phyloP scores from a whole-genome alignment of 1,139 yeast genomes.

The Candida sp. region DNA sequence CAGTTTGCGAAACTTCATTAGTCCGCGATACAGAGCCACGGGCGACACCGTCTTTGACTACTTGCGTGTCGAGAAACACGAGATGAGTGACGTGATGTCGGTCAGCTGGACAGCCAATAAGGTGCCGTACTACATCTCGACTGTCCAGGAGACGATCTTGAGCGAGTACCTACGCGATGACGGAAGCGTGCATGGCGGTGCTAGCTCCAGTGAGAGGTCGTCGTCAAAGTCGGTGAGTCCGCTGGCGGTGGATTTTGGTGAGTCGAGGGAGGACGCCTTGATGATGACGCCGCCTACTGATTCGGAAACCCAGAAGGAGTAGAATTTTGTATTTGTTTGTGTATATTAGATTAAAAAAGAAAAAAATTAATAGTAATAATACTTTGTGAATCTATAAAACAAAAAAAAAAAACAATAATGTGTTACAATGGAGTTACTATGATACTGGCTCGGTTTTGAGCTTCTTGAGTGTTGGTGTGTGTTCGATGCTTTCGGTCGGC shows the following conservation, averaged over 20 bases:
- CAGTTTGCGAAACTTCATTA: slow-evolving; percentile 75
- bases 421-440: background rate
- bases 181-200: slow-evolving; percentile 9
- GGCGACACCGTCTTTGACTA: slow-evolving; percentile 66
- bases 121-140: slow-evolving; percentile 79
- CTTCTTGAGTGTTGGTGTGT: background rate
- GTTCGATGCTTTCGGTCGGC: slow-evolving; percentile 1
- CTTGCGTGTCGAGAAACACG: slow-evolving; percentile 64
- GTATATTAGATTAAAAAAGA: too few species aligned
- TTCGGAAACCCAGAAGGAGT: too few species aligned
- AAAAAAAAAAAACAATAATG: background rate
- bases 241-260: too few species aligned
- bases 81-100: slow-evolving; percentile 65
- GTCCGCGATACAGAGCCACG: slow-evolving; percentile 58
- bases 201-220: slow-evolving; percentile 9
- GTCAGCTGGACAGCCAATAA: slow-evolving; percentile 94
- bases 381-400: slow-evolving; percentile 1
- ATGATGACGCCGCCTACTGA: slow-evolving; percentile 11
- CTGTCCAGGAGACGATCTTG: slow-evolving; percentile 54
- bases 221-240: slow-evolving; percentile 10
- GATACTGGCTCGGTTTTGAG: background rate
- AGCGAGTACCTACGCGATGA: slow-evolving; percentile 27
- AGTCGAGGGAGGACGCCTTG: too few species aligned
- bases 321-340: background rate
- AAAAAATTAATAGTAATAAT: too few species aligned